phyloP scores from a whole-genome alignment of 768 basidiomycete species.

The Phlebiopsis gigantea region DNA sequence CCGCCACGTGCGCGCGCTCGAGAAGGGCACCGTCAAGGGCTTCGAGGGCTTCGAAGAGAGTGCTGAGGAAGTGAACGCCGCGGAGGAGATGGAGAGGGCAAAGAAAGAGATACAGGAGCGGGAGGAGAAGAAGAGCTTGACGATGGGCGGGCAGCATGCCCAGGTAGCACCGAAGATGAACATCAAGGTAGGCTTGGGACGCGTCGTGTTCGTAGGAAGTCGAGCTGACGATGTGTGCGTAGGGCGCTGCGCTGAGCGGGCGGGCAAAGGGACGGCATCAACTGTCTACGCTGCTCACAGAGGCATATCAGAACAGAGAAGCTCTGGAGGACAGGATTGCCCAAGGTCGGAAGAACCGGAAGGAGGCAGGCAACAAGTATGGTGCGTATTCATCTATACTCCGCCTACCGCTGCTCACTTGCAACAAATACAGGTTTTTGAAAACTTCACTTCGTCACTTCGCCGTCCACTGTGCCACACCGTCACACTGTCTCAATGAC shows the following conservation, averaged over 20 bases:
- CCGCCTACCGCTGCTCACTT: neutral
- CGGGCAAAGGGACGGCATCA: slow-evolving; percentile 75
- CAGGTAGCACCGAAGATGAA: slow-evolving; percentile 70
- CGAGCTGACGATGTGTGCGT: neutral
- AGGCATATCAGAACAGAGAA: slow-evolving; percentile 82
- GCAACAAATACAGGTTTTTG: neutral
- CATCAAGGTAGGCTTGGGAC: slow-evolving; percentile 49
- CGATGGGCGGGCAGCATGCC: slow-evolving; percentile 51
- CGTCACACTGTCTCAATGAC: neutral
- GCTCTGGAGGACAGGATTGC: slow-evolving; percentile 81
- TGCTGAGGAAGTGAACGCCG: slow-evolving; percentile 57
- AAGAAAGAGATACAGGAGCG: slow-evolving; percentile 68
- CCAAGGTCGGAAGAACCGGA: slow-evolving; percentile 75
- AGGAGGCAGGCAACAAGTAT: slow-evolving; percentile 90
- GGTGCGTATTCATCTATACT: slow-evolving; percentile 38
- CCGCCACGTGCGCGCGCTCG: slow-evolving; percentile 63
- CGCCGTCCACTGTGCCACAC: neutral
- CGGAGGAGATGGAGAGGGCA: slow-evolving; percentile 73
- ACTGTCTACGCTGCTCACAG: slow-evolving; percentile 70
- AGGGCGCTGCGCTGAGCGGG: slow-evolving; percentile 69
- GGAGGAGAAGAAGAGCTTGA: slow-evolving; percentile 74
- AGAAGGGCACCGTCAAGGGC: slow-evolving; percentile 61
- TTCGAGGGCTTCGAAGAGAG: slow-evolving; percentile 63
- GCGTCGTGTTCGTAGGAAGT: neutral
- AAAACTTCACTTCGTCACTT: neutral